Percentiles rank a stretch among this genome's conserved stretches.
phyloP scores from a whole-genome alignment of 139 green algal genomes.

The Coelastrella sp. region DNA sequence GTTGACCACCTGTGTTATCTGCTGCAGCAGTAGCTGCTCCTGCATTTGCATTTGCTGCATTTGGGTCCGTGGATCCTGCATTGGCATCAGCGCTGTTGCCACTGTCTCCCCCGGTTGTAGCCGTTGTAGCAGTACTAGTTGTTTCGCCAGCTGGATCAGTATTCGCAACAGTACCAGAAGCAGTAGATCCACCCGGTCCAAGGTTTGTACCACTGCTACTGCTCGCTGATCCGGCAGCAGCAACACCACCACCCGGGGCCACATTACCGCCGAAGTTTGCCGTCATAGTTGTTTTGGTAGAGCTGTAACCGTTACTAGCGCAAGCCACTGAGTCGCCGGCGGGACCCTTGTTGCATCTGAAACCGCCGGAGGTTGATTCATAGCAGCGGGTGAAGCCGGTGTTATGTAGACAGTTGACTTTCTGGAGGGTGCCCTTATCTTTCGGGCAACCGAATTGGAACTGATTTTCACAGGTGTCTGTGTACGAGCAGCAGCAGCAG shows the following conservation, averaged over 20 bases:
- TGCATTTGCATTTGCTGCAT: no score
- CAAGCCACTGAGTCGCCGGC: not conserved
- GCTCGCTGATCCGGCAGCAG: not conserved
- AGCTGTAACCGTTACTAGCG: not conserved
- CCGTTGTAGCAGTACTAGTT: no score
- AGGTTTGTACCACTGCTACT: not conserved
- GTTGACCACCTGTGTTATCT: no score
- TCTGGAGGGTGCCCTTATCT: constrained; percentile 1
- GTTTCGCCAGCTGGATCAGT: not conserved
- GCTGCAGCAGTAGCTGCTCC: not conserved
- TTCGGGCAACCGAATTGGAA: constrained; percentile 13
- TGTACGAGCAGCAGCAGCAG: not conserved
- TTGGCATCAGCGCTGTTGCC: no score
- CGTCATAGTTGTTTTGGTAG: not conserved
- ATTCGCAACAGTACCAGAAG: not conserved
- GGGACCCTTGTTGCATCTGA: constrained; percentile 25
- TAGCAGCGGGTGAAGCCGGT: constrained; percentile 36
- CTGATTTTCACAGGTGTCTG: constrained; percentile 13
- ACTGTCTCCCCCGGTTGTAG: no score
- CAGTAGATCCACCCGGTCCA: no score
- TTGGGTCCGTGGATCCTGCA: no score
- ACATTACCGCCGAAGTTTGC: not conserved
- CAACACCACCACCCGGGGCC: not conserved
- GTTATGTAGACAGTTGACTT: constrained; percentile 17
- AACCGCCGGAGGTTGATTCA: constrained; percentile 1